phyloP scores from a whole-genome alignment of 129 eudicot genomes.

The Glebionis coronaria region DNA sequence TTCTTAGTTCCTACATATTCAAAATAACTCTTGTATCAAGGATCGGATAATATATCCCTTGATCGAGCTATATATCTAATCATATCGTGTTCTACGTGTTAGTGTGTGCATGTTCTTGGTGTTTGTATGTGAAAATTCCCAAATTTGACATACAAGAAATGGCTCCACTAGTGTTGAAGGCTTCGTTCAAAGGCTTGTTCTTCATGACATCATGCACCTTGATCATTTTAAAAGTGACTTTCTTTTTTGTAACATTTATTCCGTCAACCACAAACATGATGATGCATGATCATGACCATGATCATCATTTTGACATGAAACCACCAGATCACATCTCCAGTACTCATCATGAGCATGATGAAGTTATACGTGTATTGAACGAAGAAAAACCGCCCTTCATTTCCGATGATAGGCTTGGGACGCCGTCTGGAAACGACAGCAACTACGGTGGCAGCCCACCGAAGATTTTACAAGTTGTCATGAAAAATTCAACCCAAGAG shows the following conservation, averaged over 20 bases:
- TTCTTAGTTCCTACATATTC: background rate
- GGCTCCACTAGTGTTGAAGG: conserved; percentile 17
- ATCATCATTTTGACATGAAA: conserved; percentile 15
- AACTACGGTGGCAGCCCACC: background rate
- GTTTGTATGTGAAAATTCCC: conserved; percentile 21
- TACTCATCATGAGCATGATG: conserved; percentile 9
- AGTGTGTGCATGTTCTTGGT: conserved; percentile 17
- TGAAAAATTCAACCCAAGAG: conserved; percentile 9
- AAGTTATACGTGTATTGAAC: conserved; percentile 23
- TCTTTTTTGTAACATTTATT: conserved; percentile 23
- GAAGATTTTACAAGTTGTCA: conserved; percentile 8
- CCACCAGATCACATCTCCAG: conserved; percentile 17
- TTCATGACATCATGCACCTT: conserved; percentile 33
- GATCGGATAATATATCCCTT: too few species aligned
- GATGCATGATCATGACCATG: conserved; percentile 2
- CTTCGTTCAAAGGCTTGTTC: conserved; percentile 33
- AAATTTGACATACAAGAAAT: conserved; percentile 16
- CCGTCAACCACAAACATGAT: conserved; percentile 31
- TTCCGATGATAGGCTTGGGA: background rate
- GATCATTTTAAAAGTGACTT: conserved; percentile 20
- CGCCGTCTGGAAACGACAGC: background rate
- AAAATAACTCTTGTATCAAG: background rate
- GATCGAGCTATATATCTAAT: too few species aligned
- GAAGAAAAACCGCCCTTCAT: conserved; percentile 9
- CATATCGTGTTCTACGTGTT: background rate